Base-by-base conservation (phyloP, 2,329 filamentous ascomycete genomes). In the Scopulariopsis brevicaulis region DNA sequence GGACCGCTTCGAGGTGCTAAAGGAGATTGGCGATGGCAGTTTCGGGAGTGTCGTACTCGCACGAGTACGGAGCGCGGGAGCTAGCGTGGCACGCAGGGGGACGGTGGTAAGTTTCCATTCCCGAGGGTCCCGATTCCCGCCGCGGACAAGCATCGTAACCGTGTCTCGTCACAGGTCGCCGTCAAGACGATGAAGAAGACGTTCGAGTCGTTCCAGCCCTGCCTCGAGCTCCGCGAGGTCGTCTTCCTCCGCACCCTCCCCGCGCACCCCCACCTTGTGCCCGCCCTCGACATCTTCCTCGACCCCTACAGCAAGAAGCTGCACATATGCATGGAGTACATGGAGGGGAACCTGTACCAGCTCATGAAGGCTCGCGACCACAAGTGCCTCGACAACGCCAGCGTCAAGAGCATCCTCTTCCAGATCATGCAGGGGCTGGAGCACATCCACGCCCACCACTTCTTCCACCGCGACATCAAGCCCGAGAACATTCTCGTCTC, bases 121-220 rank as follows among this genome's bases (percentile, higher is more conserved):
- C 43, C 18, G 37, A 50, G 20, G 20, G 18, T 22, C 20, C 20
- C 46, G n/a, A 20, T 20, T 22, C 8, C 46, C 22, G 46, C n/a
- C 10, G 2, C 46, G n/a, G 20, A n/a, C 15, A 20, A 20, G 15
- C 43, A 22, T 56, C 46, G n/a, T 53, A 18, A 58, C 37, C 37
- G 34, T 54, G n/a, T 28, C 35, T 52, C 46, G 25, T 51, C 61
- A 58, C 53, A 97, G 94, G 89, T 99, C 66, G 94, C 94, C 51
- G 96, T 99, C 75, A 99, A 99, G 76, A 97, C 94, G 6, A 99
- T 99, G 94, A 99, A 99, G 81, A 99, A 99, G 82, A 92, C 88
- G 0, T 99, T 97, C 66, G 92, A 97, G 65, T 96, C 90, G 1
- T 91, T 96, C 68, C 77, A 83, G 18, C 88, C 91, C 56, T 99